A percentile compares a stretch with the other conserved stretches of the same genome.
phyloP scores from a whole-genome alignment of 306 rosid species.

The Corylus americana region DNA sequence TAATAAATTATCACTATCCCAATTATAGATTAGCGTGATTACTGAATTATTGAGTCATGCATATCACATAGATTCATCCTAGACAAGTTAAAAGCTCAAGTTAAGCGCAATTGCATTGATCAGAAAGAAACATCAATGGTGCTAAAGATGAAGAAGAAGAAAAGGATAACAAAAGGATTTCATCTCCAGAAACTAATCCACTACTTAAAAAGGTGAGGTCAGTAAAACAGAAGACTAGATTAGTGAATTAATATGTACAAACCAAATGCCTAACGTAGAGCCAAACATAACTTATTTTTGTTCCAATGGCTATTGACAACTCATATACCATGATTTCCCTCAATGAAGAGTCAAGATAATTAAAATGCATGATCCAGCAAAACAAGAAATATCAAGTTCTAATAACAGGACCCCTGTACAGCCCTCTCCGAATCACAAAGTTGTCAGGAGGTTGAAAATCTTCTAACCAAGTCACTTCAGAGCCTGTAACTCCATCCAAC shows the following conservation, averaged over 20 bases:
- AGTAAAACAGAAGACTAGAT: conserved; percentile 30
- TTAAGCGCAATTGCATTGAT: too few relatives aligned
- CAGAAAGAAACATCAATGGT: too few relatives aligned
- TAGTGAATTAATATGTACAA: conserved; percentile 55
- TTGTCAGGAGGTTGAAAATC: conserved; percentile 83
- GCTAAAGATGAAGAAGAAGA: too few relatives aligned
- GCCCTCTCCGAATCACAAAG: conserved; percentile 88
- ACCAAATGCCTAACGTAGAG: conserved; percentile 50
- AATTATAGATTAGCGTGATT: too few relatives aligned
- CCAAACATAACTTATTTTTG: conserved; percentile 48
- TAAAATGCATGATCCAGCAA: conserved; percentile 34
- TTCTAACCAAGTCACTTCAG: conserved; percentile 80
- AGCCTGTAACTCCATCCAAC: conserved; percentile 52
- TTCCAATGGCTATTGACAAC: conserved; percentile 46
- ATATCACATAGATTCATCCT: too few relatives aligned
- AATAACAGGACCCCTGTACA: conserved; percentile 90
- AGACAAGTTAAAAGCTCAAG: too few relatives aligned
- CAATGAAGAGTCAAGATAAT: conserved; percentile 33
- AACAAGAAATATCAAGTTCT: conserved; percentile 57
- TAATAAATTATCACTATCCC: too few relatives aligned
- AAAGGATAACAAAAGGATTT: not conserved
- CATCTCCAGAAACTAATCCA: conserved; percentile 33
- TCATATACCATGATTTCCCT: conserved; percentile 42
- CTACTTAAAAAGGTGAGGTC: conserved; percentile 36
- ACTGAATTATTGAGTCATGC: too few relatives aligned